Conservation (phyloP, 163 green algal genomes). For the Coccomyxa subellipsoidea region DNA sequence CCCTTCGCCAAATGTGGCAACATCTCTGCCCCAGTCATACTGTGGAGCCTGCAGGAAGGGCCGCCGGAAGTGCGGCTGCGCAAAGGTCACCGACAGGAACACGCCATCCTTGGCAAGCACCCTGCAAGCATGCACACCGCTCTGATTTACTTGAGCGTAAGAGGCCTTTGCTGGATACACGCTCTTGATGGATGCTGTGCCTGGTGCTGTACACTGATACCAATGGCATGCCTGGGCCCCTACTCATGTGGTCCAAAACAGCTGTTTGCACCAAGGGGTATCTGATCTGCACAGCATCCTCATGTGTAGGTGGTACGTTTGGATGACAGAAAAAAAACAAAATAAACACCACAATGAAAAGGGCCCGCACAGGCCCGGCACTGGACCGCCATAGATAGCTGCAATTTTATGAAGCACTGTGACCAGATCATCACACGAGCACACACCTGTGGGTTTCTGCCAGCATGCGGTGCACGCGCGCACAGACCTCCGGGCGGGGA, state of each 20-base stretch:
- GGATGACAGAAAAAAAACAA: too few relatives aligned
- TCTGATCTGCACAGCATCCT: too few relatives aligned
- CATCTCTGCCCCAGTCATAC: conserved; percentile 22
- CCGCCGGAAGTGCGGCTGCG: conserved; percentile 51
- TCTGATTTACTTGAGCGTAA: neutral
- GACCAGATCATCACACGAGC: too few relatives aligned
- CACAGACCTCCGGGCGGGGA: conserved; percentile 7
- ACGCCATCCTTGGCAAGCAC: conserved; percentile 31
- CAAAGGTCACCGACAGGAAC: conserved; percentile 55
- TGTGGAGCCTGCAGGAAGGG: conserved; percentile 18
- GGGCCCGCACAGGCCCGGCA: neutral
- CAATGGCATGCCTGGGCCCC: neutral
- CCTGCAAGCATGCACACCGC: conserved; percentile 21
- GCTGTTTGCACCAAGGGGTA: too few relatives aligned
- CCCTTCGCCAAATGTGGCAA: conserved; percentile 35
- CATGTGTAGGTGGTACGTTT: too few relatives aligned
- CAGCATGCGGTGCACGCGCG: conserved; percentile 18
- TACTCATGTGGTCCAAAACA: too few relatives aligned
- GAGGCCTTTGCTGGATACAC: neutral
- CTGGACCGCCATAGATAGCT: neutral
- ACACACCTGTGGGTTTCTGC: conserved; percentile 23
- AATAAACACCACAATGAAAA: neutral
- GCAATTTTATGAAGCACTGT: too few relatives aligned
- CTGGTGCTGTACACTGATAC: neutral
- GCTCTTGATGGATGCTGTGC: neutral